Base-by-base conservation (phyloP, 1,284 basidiomycete genomes). In the Marasmius sp. region DNA sequence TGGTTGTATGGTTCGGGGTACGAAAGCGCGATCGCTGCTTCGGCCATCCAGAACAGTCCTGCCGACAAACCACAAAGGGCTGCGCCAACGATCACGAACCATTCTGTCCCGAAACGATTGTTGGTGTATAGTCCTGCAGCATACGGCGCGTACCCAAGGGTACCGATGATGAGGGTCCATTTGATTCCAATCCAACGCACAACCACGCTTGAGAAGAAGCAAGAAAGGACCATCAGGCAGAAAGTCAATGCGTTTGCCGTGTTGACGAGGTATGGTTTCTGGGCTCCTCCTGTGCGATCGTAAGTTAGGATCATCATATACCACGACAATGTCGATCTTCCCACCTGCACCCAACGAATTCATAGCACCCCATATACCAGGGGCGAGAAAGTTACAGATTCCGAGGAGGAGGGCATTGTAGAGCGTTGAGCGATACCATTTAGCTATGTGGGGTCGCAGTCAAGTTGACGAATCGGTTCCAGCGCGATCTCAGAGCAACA, bases 11-110 rank as follows among this genome's bases (percentile, higher is more conserved):
- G 65, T 51, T 66, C 65, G 7, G 65, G 65, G 41, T 66, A 66
- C 14, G 54, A 36, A 12, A 66, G 39, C 6, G 65, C 65, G 34
- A 66, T 58, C 22, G 64, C 64, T 22, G 63, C 65, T 52, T 66
- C 65, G 1, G 64, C 47, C 48, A 56, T 54, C 65, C 65, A 66
- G 54, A 66, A 66, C 14, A 60, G 39, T 16, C 65, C 65, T 0
- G 65, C 65, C 5, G 64, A 56, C 8, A 66, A n/a, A 10, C 65
- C 65, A 47, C 65, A 66, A 14, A 65, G 58, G 9, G 65, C 65
- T 12, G 65, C 65, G 22, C 65, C 65, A 18, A 66, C 34, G 14
- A 66, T 55, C 4, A 61, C 60, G 36, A 65, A 60, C 65, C 65
- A 66, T n/a, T 63, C 39, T 11, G 20, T 65, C 3, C 64, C 65